Evolutionary conservation across 177 flowering plant genomes (phyloP).

Genomic region (Vitis hybrid): DNA sequence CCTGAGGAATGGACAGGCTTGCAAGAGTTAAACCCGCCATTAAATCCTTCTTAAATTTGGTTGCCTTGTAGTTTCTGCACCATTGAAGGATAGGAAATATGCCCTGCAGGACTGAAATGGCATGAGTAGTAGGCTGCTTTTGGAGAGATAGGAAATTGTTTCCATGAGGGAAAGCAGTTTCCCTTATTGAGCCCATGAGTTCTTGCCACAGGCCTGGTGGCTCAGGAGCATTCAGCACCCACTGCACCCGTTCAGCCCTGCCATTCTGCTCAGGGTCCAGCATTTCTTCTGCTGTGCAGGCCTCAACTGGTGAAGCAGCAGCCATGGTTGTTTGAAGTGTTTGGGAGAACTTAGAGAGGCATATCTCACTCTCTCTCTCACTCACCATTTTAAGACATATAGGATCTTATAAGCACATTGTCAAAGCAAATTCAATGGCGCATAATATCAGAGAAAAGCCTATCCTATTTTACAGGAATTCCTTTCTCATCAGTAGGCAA

Average conservation of each 20-base stretch:
- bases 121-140: conserved; percentile 8
- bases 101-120: conserved; percentile 21
- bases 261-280: conserved; percentile 15
- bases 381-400: background rate
- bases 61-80: conserved; percentile 36
- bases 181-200: conserved; percentile 24
- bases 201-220: conserved; percentile 47
- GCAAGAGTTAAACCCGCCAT: conserved; percentile 75
- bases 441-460: background rate
- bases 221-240: conserved; percentile 45
- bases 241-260: conserved; percentile 21
- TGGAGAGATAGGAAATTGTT: conserved; percentile 10
- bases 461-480: background rate
- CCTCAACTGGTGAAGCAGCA: conserved; percentile 2
- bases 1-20: conserved; percentile 82
- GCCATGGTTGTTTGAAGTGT: conserved; percentile 35
- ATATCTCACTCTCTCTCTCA: conserved; percentile 4
- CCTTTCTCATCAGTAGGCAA: background rate
- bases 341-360: conserved; percentile 34
- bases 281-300: conserved; percentile 3
- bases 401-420: background rate
- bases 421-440: background rate
- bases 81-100: conserved; percentile 58
- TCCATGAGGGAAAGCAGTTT: conserved; percentile 21
- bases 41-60: conserved; percentile 52